Evolutionary conservation across 2,329 filamentous ascomycete genomes (phyloP).

Genomic region (Teratosphaeria zuluensis): DNA sequence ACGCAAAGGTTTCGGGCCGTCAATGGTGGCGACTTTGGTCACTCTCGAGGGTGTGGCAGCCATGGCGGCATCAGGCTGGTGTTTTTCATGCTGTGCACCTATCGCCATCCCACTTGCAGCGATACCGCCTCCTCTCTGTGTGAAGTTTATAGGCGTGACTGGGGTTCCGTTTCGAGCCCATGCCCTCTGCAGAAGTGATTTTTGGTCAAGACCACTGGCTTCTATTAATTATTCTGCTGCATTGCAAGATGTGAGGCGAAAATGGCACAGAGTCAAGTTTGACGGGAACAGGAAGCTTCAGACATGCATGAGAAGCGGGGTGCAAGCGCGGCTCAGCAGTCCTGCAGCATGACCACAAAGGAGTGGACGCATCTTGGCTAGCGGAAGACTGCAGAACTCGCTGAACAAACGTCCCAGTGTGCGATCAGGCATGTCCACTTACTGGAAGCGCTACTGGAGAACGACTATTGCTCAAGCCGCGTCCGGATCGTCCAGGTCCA

Average conservation of each 20-base stretch:
- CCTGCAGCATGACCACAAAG: neutral
- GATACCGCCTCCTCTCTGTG: neutral
- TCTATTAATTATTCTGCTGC: too few relatives aligned
- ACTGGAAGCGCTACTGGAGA: too few relatives aligned
- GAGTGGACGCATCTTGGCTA: neutral
- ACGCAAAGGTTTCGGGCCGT: conserved; percentile 13
- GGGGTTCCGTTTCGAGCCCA: neutral
- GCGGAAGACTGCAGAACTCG: neutral
- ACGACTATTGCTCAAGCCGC: too few relatives aligned
- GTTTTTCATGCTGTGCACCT: neutral
- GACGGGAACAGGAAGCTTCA: neutral
- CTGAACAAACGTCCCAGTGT: too few relatives aligned
- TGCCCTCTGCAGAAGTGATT: too few relatives aligned
- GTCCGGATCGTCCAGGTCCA: too few relatives aligned
- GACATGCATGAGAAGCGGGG: neutral
- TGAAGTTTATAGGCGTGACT: neutral
- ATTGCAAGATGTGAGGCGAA: too few relatives aligned
- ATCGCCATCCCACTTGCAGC: neutral
- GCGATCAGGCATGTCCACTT: too few relatives aligned
- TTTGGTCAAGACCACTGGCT: neutral
- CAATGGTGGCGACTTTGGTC: neutral
- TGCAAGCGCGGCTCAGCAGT: neutral
- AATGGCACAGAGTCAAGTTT: neutral
- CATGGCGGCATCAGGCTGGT: neutral
- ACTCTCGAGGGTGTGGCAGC: neutral